Conservation (phyloP, 805 yeast species). For the Candida chilensis region DNA sequence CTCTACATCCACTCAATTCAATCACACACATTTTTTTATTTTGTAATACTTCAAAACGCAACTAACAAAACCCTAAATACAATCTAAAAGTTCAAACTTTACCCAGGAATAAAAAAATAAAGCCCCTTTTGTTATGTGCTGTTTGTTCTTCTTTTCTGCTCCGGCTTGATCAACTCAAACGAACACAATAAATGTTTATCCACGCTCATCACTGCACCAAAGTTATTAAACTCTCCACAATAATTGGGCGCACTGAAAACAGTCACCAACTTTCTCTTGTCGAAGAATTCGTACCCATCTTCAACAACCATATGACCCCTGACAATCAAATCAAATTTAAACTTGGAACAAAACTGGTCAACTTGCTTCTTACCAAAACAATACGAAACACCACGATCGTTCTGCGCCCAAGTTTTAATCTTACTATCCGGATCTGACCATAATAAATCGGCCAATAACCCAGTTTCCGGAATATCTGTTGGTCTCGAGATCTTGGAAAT, state of each 20-base stretch:
- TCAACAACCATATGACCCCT: constrained; percentile 89
- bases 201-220: constrained; percentile 75
- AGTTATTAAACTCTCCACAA: constrained; percentile 73
- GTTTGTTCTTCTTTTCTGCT: constrained; percentile 11
- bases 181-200: constrained; percentile 61
- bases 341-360: constrained; percentile 54
- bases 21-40: too few species aligned
- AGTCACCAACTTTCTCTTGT: constrained; percentile 65
- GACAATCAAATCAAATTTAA: constrained; percentile 69
- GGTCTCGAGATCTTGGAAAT: constrained; percentile 69
- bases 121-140: too few species aligned
- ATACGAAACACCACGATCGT: constrained; percentile 78
- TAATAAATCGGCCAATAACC: constrained; percentile 65
- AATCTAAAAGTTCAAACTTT: too few species aligned
- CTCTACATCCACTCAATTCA: too few species aligned
- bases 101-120: too few species aligned
- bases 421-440: constrained; percentile 77
- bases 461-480: constrained; percentile 77
- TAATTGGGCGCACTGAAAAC: constrained; percentile 80
- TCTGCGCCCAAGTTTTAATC: constrained; percentile 61
- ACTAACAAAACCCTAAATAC: too few species aligned
- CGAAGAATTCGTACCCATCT: constrained; percentile 80
- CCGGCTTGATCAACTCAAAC: constrained; percentile 61
- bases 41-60: too few species aligned
- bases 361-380: constrained; percentile 69